Evolutionary conservation across 2,329 filamentous ascomycete species (phyloP), one percentile per base, ranked within the genome.

Genomic region (Metarhizium album): DNA sequence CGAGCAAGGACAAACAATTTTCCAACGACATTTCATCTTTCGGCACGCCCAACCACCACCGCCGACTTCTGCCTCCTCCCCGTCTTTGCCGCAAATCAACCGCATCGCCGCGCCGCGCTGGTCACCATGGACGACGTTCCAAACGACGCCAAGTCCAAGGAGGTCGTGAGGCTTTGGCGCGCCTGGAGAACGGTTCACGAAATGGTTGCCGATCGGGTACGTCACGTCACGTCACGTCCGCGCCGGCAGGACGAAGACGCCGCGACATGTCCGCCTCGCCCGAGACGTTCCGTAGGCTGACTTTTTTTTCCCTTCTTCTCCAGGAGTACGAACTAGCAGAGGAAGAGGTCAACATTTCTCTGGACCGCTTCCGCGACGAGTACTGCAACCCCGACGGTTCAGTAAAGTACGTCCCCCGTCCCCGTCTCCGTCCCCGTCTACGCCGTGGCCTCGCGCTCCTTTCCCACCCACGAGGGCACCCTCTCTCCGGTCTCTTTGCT

Each of bases 261-360:
- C n/a, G 16, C 42, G 22, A 11, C 27, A 11, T 33, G 27, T 18
- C 33, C 18, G 5, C 13, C 23, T 45, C 20, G 20, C 20, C n/a
- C 18, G 22, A 35, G 9, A n/a, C n/a, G n/a, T 9, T 8, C 27
- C 27, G 27, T 29, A 29, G 27, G 11, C 27, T 29, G 20, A 16
- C 40, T 43, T 3, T n/a, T n/a, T n/a, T n/a, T n/a, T n/a, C 23
- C 22, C 3, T 24, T 24, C 6, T 9, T 7, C 13, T 43, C 40
- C 20, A 96, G 90, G 93, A 94, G 62, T 98, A 98, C 72, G 86
- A 95, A 64, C 78, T 98, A 42, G 79, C 87, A 37, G 88, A 96
- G 58, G 85, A 90, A 47, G 93, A 98, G 74, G 80, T 95, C 67
- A 84, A 84, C 65, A 87, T 97, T 60, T 79, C 86, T 13, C 83